Evolutionary conservation across 129 eudicot genomes (phyloP).

Genomic region (Artemisia annua): DNA sequence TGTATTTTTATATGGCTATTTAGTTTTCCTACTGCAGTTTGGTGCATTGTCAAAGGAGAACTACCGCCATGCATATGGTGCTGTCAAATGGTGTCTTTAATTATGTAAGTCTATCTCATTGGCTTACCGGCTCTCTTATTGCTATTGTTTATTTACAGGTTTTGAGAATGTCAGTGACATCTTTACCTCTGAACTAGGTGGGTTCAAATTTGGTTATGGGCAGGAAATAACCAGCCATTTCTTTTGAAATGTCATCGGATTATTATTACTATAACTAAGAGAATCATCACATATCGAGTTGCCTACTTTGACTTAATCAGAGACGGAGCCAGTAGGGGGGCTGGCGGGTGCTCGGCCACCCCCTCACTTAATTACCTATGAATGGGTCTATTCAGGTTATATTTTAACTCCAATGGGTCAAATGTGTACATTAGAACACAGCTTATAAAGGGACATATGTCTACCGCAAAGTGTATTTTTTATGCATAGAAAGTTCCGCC

Average conservation of each 20-base stretch:
- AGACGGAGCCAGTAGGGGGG: no score
- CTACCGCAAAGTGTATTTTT: neutral
- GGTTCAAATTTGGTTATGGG: slow-evolving; percentile 80
- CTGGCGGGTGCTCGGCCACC: no score
- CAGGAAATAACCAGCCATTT: slow-evolving; percentile 78
- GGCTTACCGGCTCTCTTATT: neutral
- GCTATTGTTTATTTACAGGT: slow-evolving; percentile 47
- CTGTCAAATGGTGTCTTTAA: slow-evolving; percentile 93
- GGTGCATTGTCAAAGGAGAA: slow-evolving; percentile 97
- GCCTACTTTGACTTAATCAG: neutral
- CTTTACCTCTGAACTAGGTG: slow-evolving; percentile 77
- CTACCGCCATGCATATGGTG: slow-evolving; percentile 79
- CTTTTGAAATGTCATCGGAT: slow-evolving; percentile 10
- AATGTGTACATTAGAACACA: neutral
- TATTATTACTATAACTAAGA: neutral
- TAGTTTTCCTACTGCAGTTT: slow-evolving; percentile 79
- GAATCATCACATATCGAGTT: neutral
- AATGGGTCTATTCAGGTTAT: neutral
- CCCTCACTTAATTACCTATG: neutral
- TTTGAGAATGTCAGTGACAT: slow-evolving; percentile 69
- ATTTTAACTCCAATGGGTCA: neutral
- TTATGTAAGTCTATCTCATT: slow-evolving; percentile 52
- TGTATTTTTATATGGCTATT: slow-evolving; percentile 15
- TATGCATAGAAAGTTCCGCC: no score
- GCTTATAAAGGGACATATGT: no score